Evolutionary conservation across 106 monocot genomes (phyloP).

Genomic region (Acanthochlamys bracteata): DNA sequence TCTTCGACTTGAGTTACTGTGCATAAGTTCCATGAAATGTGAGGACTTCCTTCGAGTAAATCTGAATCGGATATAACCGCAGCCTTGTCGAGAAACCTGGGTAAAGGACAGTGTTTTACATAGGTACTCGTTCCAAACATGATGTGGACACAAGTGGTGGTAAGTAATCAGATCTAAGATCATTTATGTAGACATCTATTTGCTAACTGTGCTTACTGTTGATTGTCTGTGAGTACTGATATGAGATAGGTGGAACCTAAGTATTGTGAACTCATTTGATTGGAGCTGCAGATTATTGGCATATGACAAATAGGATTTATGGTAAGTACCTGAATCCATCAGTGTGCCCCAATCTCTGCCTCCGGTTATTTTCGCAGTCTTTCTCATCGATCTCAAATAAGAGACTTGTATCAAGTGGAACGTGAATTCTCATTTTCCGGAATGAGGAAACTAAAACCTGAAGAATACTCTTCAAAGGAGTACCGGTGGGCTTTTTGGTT

Average conservation of each 20-base stretch:
- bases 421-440: slow-evolving; percentile 4
- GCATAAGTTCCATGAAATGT: slow-evolving; percentile 18
- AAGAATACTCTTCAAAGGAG: slow-evolving; percentile 17
- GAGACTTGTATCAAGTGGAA: slow-evolving; percentile 10
- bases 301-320: too few relatives aligned
- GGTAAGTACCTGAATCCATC: slow-evolving; percentile 15
- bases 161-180: too few relatives aligned
- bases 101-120: not conserved
- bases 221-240: too few relatives aligned
- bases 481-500: slow-evolving; percentile 3
- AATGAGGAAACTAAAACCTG: slow-evolving; percentile 15
- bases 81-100: slow-evolving; percentile 39
- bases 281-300: too few relatives aligned
- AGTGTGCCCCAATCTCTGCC: slow-evolving; percentile 6
- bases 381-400: slow-evolving; percentile 8
- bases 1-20: slow-evolving; percentile 61
- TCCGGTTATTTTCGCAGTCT: not conserved
- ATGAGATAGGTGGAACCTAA: too few relatives aligned
- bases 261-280: too few relatives aligned
- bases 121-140: not conserved
- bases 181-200: too few relatives aligned
- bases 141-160: too few relatives aligned
- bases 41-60: not conserved
- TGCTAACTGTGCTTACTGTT: too few relatives aligned
- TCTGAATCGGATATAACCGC: slow-evolving; percentile 14